Evolutionary conservation across 768 basidiomycete species (phyloP), one percentile per base, ranked within the genome.

Genomic region (Trametes elegans): DNA sequence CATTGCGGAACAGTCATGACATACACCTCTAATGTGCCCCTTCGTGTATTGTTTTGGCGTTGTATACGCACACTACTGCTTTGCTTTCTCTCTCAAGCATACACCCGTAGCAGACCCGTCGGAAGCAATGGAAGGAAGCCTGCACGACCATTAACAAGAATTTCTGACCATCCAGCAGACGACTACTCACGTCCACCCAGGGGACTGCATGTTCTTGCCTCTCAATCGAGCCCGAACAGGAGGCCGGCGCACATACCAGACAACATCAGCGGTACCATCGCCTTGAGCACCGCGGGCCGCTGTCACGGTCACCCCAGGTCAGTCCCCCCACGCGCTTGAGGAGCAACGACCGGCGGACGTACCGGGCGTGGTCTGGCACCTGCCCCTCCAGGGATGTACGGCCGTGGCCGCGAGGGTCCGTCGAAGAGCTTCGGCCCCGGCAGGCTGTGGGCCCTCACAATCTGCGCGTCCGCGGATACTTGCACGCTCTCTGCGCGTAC

Each of bases 1-100:
- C 58, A 74, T 93, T 58, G 77, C 78, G 40, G 91, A 94, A 73
- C 92, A 96, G 76, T 78, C 77, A 42, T 87, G 70, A n/a, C n/a
- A n/a, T n/a, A n/a, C n/a, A n/a, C n/a, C n/a, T n/a, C n/a, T n/a
- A n/a, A n/a, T n/a, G 52, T 38, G 9, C 14, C n/a, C 21, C 4
- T 26, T 49, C 31, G 18, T 21, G 4, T 19, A 18, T 7, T 18
- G 18, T 7, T 28, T 21, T 46, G 28, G 36, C 32, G 3, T 31
- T 14, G 40, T 7, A 13, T 40, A 19, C 26, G 7, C 45, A 38
- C 14, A 11, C 36, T 10, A 26, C 42, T 26, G 42, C 28, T 3
- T 24, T 43, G n/a, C 13, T 14, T 18, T 19, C 5, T n/a, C 5
- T 10, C 7, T 19, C 21, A 5, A 18, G 10, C 18, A 19, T 39